Base-by-base conservation (phyloP, 768 basidiomycete species). In the Myochromella boudieri region DNA sequence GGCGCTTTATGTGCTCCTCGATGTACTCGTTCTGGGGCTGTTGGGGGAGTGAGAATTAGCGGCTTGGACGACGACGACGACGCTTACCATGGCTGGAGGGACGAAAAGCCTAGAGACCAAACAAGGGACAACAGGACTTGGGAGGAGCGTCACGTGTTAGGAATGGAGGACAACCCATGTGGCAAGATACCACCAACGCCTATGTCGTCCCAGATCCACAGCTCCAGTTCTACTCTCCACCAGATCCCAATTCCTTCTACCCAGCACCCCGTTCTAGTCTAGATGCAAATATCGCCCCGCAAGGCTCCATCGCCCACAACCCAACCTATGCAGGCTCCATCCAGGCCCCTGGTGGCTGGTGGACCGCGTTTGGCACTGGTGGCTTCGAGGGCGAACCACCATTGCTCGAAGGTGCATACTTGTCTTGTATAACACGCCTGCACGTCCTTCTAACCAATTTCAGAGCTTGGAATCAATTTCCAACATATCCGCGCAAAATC, bases 21-120 rank as follows among this genome's bases (percentile, higher is more conserved):
- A 99, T 98, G 68, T 98, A 97, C 67, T 97, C 95, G 78, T 98
- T 98, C 91, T 99, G 20, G 26, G n/a, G n/a, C n/a, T n/a, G n/a
- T n/a, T n/a, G n/a, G n/a, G n/a, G n/a, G n/a, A n/a, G n/a, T n/a
- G n/a, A n/a, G n/a, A n/a, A n/a, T n/a, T n/a, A n/a, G n/a, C n/a
- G n/a, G n/a, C n/a, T n/a, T n/a, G n/a, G n/a, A n/a, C n/a, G n/a
- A n/a, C n/a, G n/a, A 6, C 18, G 33, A 34, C 29, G 8, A n/a
- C 49, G 37, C 71, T 63, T 56, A 76, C 76, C 77, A 78, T 77
- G 65, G 54, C 46, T 55, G 64, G 28, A 51, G 47, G 53, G 58
- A 64, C 55, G 46, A 64, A 63, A 55, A 54, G 53, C 56, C 42
- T 38, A 28, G 18, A 38, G 42, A 49, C 53, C 62, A 66, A 68